These are phyloP conservation scores for Penicillium frequentans DNA, from an alignment of 2,329 filamentous ascomycete species.

Conservation along the genomic window DNA sequence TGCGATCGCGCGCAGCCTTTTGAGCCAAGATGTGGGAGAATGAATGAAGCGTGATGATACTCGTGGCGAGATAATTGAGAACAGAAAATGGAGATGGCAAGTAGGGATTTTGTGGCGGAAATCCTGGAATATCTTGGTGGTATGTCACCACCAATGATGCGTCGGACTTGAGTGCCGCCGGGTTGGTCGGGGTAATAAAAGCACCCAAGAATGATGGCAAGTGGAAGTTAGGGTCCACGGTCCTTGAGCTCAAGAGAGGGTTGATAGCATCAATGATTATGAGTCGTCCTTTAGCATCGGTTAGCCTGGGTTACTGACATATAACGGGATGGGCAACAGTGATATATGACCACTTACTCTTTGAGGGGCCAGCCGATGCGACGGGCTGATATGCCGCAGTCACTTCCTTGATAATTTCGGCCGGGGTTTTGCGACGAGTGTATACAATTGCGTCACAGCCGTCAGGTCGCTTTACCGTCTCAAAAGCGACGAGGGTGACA, in stretches of 20 bases:
- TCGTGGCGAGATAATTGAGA: constrained; percentile 83
- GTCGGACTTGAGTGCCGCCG: constrained; percentile 31
- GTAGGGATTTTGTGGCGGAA: constrained; percentile 38
- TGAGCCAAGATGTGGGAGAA: constrained; percentile 72
- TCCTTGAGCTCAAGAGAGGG: constrained; percentile 51
- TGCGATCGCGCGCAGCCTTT: constrained; percentile 74
- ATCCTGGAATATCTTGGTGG: constrained; percentile 74
- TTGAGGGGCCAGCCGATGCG: constrained; percentile 19
- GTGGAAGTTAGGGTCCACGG: constrained; percentile 52
- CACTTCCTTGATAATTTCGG: constrained; percentile 62
- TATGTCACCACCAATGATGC: constrained; percentile 77
- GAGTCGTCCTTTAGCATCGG: constrained; percentile 59
- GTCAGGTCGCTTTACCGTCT: constrained; percentile 65
- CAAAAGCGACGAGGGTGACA: constrained; percentile 75
- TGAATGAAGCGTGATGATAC: constrained; percentile 71
- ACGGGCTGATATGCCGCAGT: constrained; percentile 36
- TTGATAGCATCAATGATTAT: constrained; percentile 81
- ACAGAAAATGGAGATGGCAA: constrained; percentile 69
- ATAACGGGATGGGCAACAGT: background rate
- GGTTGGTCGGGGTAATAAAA: constrained; percentile 57
- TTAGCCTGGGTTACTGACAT: background rate
- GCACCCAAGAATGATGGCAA: constrained; percentile 70
- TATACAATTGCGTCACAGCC: constrained; percentile 68
- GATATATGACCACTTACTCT: constrained; percentile 25
- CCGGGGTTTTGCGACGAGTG: constrained; percentile 60